Conservation (phyloP, 2,329 filamentous ascomycete genomes). For the Botrytis tulipae region DNA sequence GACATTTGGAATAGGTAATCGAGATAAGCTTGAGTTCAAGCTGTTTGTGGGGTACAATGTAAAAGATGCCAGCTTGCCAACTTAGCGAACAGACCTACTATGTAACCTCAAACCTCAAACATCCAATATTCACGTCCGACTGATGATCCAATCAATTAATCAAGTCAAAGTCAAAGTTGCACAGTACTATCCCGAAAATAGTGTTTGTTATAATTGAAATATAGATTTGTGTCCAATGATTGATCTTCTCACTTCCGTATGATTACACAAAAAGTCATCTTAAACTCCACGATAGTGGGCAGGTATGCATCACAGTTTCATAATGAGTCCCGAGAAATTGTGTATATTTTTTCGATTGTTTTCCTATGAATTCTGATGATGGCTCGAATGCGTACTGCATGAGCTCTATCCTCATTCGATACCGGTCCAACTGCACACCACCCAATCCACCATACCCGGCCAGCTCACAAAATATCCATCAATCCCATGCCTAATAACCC, state of each 20-base stretch:
- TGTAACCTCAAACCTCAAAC: conserved; percentile 7
- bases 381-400: conserved; percentile 19
- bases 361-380: neutral
- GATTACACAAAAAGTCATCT: neutral
- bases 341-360: neutral
- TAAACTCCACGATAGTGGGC: neutral
- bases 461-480: neutral
- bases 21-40: conserved; percentile 17
- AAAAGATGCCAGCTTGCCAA: conserved; percentile 32
- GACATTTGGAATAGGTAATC: neutral
- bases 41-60: conserved; percentile 17
- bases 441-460: neutral
- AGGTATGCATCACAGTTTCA: conserved; percentile 4
- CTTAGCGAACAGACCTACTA: conserved; percentile 20
- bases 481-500: conserved; percentile 26
- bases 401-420: conserved; percentile 9
- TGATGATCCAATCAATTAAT: neutral
- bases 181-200: neutral
- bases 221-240: neutral
- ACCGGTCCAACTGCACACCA: neutral
- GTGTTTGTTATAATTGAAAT: neutral
- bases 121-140: neutral
- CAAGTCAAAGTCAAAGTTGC: neutral
- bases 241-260: neutral
- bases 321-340: neutral